Evolutionary conservation across 2,329 filamentous ascomycete genomes (phyloP).

Genomic region (Fragosphaeria purpurea): DNA sequence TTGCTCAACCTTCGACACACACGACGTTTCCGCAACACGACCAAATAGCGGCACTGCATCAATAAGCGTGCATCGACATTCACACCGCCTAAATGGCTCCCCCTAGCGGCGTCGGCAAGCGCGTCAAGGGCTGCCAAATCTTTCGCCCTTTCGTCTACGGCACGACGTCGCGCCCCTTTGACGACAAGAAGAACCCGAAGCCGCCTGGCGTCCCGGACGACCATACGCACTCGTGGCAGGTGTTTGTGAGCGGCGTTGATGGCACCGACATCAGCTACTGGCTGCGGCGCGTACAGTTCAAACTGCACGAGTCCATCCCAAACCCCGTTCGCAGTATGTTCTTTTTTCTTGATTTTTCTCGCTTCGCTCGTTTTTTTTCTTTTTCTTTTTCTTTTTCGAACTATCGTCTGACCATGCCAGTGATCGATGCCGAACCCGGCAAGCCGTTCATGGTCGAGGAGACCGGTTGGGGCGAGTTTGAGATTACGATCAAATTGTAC

Average conservation of each 20-base stretch:
- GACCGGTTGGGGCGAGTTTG: slow-evolving; percentile 97
- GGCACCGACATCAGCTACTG: slow-evolving; percentile 89
- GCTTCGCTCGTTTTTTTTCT: not conserved
- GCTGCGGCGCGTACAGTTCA: slow-evolving; percentile 95
- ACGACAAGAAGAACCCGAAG: slow-evolving; percentile 66
- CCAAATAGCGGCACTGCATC: too few relatives aligned
- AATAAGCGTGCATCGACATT: too few relatives aligned
- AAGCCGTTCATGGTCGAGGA: slow-evolving; percentile 74
- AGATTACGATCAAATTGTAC: slow-evolving; percentile 90
- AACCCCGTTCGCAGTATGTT: slow-evolving; percentile 69
- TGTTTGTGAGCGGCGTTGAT: slow-evolving; percentile 85
- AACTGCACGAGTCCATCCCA: slow-evolving; percentile 92
- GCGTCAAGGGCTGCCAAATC: slow-evolving; percentile 56
- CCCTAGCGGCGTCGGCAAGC: slow-evolving; percentile 47
- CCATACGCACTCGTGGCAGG: slow-evolving; percentile 94
- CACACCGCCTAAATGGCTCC: slow-evolving; percentile 40
- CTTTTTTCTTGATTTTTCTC: not conserved
- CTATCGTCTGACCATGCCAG: slow-evolving; percentile 18
- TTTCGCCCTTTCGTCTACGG: slow-evolving; percentile 62
- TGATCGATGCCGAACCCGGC: slow-evolving; percentile 61
- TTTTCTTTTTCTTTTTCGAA: not conserved
- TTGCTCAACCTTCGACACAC: too few relatives aligned
- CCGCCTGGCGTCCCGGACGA: slow-evolving; percentile 70
- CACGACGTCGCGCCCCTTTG: slow-evolving; percentile 69
- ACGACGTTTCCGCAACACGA: too few relatives aligned